phyloP scores from a whole-genome alignment of 306 rosid species.

The Castanopsis chinensis region DNA sequence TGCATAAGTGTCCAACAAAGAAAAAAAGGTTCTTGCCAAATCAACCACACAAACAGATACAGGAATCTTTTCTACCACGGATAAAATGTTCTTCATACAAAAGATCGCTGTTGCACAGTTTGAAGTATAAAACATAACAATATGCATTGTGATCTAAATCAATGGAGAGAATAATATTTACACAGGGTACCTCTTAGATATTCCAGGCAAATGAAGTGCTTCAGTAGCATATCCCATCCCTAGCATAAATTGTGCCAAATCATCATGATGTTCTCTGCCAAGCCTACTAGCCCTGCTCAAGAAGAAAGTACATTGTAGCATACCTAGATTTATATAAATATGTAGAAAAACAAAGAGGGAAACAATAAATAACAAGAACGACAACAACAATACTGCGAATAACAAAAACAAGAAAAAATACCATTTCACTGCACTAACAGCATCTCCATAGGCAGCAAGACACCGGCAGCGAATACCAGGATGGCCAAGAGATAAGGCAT shows the following conservation, averaged over 20 bases:
- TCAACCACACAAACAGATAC: not conserved
- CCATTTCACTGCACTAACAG: conserved; percentile 99
- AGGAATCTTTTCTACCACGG: not conserved
- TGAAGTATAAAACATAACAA: not conserved
- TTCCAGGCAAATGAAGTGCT: conserved; percentile 98
- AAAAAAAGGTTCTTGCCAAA: not conserved
- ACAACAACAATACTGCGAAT: not conserved
- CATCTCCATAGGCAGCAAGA: conserved; percentile 99
- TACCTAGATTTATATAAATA: conserved; percentile 9
- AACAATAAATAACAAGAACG: not conserved
- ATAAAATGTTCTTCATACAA: not conserved
- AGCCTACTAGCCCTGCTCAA: conserved; percentile 95
- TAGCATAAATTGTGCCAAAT: conserved; percentile 93
- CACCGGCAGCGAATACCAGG: conserved; percentile 98
- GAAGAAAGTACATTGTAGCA: conserved; percentile 25
- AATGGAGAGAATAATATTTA: not conserved
- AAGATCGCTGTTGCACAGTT: not conserved
- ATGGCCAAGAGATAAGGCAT: conserved; percentile 91
- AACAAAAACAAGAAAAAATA: conserved; percentile 22
- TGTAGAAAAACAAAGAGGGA: not conserved
- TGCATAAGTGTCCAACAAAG: not conserved
- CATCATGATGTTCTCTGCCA: conserved; percentile 98
- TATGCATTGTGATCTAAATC: not conserved
- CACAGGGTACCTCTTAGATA: conserved; percentile 78
- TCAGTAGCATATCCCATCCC: conserved; percentile 99